phyloP scores from a whole-genome alignment of 2,329 filamentous ascomycete genomes.

The Neoscytalidium dimidiatum region DNA sequence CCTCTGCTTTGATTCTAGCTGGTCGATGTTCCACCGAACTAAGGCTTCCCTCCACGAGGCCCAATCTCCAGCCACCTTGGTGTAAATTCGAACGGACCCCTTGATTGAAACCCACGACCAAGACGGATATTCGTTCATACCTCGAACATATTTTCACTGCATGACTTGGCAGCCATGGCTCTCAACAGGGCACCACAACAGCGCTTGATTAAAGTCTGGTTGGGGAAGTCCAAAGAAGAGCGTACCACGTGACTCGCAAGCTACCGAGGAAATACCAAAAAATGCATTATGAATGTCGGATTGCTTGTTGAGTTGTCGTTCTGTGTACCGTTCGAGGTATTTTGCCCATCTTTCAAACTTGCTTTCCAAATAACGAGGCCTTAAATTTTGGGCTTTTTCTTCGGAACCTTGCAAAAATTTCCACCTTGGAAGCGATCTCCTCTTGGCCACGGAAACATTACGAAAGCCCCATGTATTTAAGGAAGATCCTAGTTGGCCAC shows the following conservation, averaged over 20 bases:
- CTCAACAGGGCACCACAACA: not conserved
- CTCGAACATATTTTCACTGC: not conserved
- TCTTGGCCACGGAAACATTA: too few relatives aligned
- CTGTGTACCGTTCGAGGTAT: not conserved
- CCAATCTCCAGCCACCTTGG: accelerated
- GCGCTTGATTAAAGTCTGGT: not conserved
- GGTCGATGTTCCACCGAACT: not conserved
- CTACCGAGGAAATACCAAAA: not conserved
- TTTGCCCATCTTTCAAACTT: not conserved
- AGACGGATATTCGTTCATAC: not conserved
- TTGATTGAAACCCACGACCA: conserved; percentile 11
- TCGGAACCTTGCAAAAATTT: too few relatives aligned
- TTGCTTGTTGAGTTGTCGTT: not conserved
- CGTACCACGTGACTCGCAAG: not conserved
- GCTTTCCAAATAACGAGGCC: too few relatives aligned
- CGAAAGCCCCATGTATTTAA: too few relatives aligned
- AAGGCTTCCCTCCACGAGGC: not conserved
- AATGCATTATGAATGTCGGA: conserved; percentile 11
- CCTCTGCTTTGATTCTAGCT: not conserved
- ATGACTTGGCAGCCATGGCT: not conserved
- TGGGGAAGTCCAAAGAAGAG: not conserved
- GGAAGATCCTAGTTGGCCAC: too few relatives aligned
- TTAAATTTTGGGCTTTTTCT: too few relatives aligned
- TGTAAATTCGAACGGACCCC: not conserved
- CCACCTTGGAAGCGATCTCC: too few relatives aligned